phyloP scores from a whole-genome alignment of 495 filamentous ascomycete species.

The Chaetomium tenue region DNA sequence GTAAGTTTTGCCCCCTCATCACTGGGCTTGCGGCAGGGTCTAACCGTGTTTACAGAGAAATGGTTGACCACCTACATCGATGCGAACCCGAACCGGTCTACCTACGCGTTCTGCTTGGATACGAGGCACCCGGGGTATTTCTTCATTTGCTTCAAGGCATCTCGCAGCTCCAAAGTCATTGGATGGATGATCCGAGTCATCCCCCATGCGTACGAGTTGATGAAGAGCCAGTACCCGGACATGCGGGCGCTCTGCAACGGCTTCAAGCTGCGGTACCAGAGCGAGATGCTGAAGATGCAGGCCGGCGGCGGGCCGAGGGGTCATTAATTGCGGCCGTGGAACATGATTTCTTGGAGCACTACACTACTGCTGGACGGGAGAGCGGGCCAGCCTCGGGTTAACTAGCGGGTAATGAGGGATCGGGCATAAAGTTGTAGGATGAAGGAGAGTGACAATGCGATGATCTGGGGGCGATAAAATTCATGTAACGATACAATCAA shows the following conservation, averaged over 20 bases:
- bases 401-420: not conserved
- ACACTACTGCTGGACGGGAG: not conserved
- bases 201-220: slow-evolving; percentile 80
- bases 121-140: slow-evolving; percentile 92
- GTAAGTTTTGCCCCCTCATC: slow-evolving; percentile 52
- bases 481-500: not conserved
- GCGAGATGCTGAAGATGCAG: slow-evolving; percentile 46
- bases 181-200: slow-evolving; percentile 89
- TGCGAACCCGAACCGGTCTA: slow-evolving; percentile 90
- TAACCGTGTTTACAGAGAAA: slow-evolving; percentile 62
- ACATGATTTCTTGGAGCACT: slow-evolving; percentile 2
- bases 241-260: slow-evolving; percentile 92
- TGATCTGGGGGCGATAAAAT: not conserved
- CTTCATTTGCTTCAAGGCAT: slow-evolving; percentile 91
- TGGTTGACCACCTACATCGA: slow-evolving; percentile 94
- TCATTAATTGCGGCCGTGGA: not conserved
- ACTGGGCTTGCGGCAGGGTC: slow-evolving; percentile 4
- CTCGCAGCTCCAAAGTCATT: slow-evolving; percentile 63
- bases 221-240: slow-evolving; percentile 83
- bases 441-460: not conserved
- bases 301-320: slow-evolving; percentile 26
- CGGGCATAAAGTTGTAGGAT: not conserved
- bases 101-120: slow-evolving; percentile 93
- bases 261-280: slow-evolving; percentile 57
- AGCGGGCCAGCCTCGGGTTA: not conserved